Evolutionary conservation across 83 land plant species (phyloP).

Genomic region (Picea abies): DNA sequence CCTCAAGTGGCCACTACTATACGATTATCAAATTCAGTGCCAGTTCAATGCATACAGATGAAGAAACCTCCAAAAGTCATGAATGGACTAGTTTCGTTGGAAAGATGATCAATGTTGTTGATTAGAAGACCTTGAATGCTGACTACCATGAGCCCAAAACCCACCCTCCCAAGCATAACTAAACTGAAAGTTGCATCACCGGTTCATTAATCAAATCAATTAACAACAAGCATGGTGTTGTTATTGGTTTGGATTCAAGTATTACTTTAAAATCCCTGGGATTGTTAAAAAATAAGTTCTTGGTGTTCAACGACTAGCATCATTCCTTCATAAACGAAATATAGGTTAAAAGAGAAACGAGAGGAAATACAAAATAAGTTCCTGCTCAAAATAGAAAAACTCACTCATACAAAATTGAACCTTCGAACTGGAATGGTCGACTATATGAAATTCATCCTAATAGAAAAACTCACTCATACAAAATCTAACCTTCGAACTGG

Average conservation of each 20-base stretch:
- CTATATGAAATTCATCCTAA: no score
- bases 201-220: not conserved
- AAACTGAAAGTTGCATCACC: not conserved
- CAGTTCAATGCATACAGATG: slow-evolving; percentile 6
- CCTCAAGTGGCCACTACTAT: not conserved
- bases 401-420: no score
- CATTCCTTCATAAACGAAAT: not conserved
- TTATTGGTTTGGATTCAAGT: not conserved
- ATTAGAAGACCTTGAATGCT: slow-evolving; percentile 2
- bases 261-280: no score
- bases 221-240: not conserved
- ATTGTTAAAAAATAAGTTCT: not conserved
- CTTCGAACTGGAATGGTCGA: no score
- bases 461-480: no score
- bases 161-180: slow-evolving; percentile 19
- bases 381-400: no score
- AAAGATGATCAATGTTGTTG: slow-evolving; percentile 16
- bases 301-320: not conserved
- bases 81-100: slow-evolving; percentile 9
- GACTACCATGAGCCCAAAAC: slow-evolving; percentile 16
- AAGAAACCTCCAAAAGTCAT: not conserved
- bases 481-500: no score
- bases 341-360: not conserved
- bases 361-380: no score
- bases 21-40: no score